Conservation (phyloP, 495 filamentous ascomycete genomes). For the Aspergillus diversus region DNA sequence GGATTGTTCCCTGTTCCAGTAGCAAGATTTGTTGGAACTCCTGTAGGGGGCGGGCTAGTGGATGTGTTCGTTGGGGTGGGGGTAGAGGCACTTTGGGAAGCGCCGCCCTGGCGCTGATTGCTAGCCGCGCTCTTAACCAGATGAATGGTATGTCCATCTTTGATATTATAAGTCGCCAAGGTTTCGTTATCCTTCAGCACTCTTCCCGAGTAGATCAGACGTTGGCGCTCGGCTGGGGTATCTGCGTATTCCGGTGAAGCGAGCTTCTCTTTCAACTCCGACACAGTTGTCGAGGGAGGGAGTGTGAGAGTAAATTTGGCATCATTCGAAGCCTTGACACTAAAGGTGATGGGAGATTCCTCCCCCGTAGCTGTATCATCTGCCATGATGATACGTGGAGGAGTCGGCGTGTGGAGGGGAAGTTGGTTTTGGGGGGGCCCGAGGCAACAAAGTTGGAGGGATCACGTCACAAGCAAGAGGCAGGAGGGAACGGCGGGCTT, state of each 20-base stretch:
- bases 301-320: slow-evolving; percentile 82
- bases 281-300: slow-evolving; percentile 72
- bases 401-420: slow-evolving; percentile 18
- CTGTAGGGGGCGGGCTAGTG: slow-evolving; percentile 53
- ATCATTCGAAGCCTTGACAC: slow-evolving; percentile 88
- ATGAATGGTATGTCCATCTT: slow-evolving; percentile 93
- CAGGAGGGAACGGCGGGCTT: background rate
- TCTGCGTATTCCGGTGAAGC: slow-evolving; percentile 78
- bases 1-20: slow-evolving; percentile 91
- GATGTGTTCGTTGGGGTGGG: slow-evolving; percentile 54
- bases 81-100: slow-evolving; percentile 51
- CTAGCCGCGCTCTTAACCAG: slow-evolving; percentile 94
- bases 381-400: slow-evolving; percentile 42
- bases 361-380: slow-evolving; percentile 50
- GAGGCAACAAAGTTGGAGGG: slow-evolving; percentile 8
- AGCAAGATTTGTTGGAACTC: slow-evolving; percentile 87
- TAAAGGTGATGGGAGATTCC: slow-evolving; percentile 79
- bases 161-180: slow-evolving; percentile 86
- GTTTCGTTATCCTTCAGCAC: slow-evolving; percentile 94
- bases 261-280: slow-evolving; percentile 88
- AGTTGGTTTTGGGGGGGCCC: slow-evolving; percentile 15
- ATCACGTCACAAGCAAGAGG: slow-evolving; percentile 21
- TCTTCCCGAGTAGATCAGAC: slow-evolving; percentile 95
- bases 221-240: slow-evolving; percentile 81
- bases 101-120: slow-evolving; percentile 71